Evolutionary conservation across 2,329 filamentous ascomycete species (phyloP).

Genomic region (Paecilomyces variotii): DNA sequence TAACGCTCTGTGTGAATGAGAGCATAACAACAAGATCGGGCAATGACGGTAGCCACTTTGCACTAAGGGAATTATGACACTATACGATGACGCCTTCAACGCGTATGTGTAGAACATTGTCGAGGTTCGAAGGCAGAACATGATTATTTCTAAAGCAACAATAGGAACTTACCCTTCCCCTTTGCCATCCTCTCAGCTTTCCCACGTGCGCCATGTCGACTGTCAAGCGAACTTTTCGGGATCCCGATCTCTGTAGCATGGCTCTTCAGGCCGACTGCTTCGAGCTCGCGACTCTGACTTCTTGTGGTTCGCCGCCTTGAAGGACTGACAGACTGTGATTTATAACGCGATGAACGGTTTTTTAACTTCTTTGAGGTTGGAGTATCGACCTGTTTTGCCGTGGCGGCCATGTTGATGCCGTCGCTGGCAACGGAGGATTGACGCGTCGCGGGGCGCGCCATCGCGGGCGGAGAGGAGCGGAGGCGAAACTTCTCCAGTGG

Average conservation of each 20-base stretch:
- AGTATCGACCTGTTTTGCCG: not conserved
- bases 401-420: not conserved
- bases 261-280: constrained; percentile 3
- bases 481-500: not conserved
- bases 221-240: not conserved
- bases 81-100: not conserved
- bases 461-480: not conserved
- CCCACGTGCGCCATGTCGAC: not conserved
- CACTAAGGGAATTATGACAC: not conserved
- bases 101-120: not conserved
- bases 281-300: constrained; percentile 31
- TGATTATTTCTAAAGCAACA: not conserved
- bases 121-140: not conserved
- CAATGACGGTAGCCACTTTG: not conserved
- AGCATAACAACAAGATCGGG: not conserved
- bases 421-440: not conserved
- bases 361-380: not conserved
- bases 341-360: not conserved
- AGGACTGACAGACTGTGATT: not conserved
- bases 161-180: not conserved
- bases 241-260: not conserved
- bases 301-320: constrained; percentile 22
- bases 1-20: not conserved
- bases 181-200: not conserved
- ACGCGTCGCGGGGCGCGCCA: not conserved